A percentile compares a stretch with the other conserved stretches of the same genome.
Evolutionary conservation across 352 stramenopile genomes (phyloP).

Genomic region (Globisporangium barbulae): DNA sequence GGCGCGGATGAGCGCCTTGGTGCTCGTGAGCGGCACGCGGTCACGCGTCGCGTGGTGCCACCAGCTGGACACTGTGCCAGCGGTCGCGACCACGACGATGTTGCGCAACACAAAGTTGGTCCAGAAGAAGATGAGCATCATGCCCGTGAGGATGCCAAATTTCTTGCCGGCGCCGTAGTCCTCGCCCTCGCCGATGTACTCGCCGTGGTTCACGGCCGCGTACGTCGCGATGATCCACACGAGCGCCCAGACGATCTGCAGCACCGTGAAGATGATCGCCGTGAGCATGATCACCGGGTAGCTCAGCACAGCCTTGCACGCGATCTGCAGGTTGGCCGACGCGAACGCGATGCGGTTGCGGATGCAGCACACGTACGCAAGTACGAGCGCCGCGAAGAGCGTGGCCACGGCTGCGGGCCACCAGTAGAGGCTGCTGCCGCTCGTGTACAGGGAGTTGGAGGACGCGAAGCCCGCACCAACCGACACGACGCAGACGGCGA

Average conservation of each 20-base stretch:
- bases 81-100: slow-evolving; percentile 77
- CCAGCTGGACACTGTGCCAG: slow-evolving; percentile 86
- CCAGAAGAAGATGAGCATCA: slow-evolving; percentile 86
- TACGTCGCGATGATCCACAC: slow-evolving; percentile 76
- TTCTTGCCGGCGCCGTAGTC: slow-evolving; percentile 34
- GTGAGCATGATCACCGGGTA: slow-evolving; percentile 71
- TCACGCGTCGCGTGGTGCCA: slow-evolving; percentile 58
- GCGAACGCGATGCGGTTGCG: slow-evolving; percentile 67
- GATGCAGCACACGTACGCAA: slow-evolving; percentile 58
- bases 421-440: slow-evolving; percentile 38
- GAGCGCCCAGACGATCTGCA: slow-evolving; percentile 71
- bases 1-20: slow-evolving; percentile 44
- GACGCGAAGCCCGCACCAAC: slow-evolving; percentile 33
- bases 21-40: slow-evolving; percentile 32
- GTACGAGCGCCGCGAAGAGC: slow-evolving; percentile 40
- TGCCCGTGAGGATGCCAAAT: slow-evolving; percentile 40
- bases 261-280: slow-evolving; percentile 63
- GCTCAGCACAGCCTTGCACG: slow-evolving; percentile 65
- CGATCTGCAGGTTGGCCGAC: slow-evolving; percentile 77
- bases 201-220: slow-evolving; percentile 49
- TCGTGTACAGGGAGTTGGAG: slow-evolving; percentile 31
- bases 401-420: slow-evolving; percentile 41
- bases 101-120: slow-evolving; percentile 65
- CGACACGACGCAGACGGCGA: slow-evolving; percentile 35
- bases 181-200: slow-evolving; percentile 35